A percentile compares a stretch with the other conserved stretches of the same genome.
These are phyloP conservation scores for Quercus aquifolioides DNA, from an alignment of 306 rosid species.

Conservation along the genomic window DNA sequence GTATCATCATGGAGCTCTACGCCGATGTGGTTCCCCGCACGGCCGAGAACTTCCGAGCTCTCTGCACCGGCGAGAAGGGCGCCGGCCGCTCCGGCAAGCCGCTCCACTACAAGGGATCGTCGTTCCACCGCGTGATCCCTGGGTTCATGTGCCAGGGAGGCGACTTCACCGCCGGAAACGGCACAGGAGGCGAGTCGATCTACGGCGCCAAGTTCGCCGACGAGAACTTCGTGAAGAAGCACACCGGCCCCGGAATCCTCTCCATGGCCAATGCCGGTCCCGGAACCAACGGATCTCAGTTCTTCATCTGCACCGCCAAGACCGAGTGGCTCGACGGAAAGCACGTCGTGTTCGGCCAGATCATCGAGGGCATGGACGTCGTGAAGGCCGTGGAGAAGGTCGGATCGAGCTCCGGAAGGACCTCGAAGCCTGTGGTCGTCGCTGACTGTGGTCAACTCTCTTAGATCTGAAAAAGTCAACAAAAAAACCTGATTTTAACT, in stretches of 20 bases:
- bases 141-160: conserved; percentile 96
- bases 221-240: conserved; percentile 85
- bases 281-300: conserved; percentile 90
- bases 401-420: conserved; percentile 58
- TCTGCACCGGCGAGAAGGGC: conserved; percentile 97
- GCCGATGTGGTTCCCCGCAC: conserved; percentile 70
- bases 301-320: conserved; percentile 81
- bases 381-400: conserved; percentile 78
- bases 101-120: conserved; percentile 78
- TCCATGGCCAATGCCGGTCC: conserved; percentile 96
- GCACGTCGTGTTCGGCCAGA: conserved; percentile 89
- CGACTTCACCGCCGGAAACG: conserved; percentile 89
- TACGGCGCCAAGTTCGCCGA: conserved; percentile 89
- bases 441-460: conserved; percentile 85
- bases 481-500: not conserved
- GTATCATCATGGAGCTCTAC: conserved; percentile 82
- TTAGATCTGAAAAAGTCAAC: conserved; percentile 25
- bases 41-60: conserved; percentile 95
- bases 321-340: conserved; percentile 93
- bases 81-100: conserved; percentile 68
- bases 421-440: conserved; percentile 52
- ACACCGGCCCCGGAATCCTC: conserved; percentile 80
- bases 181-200: conserved; percentile 93
- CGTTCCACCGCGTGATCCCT: conserved; percentile 95
- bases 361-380: conserved; percentile 61